These are phyloP conservation scores for Hypoxylon sp. DNA, from an alignment of 2,329 filamentous ascomycete species.

Conservation along the genomic window DNA sequence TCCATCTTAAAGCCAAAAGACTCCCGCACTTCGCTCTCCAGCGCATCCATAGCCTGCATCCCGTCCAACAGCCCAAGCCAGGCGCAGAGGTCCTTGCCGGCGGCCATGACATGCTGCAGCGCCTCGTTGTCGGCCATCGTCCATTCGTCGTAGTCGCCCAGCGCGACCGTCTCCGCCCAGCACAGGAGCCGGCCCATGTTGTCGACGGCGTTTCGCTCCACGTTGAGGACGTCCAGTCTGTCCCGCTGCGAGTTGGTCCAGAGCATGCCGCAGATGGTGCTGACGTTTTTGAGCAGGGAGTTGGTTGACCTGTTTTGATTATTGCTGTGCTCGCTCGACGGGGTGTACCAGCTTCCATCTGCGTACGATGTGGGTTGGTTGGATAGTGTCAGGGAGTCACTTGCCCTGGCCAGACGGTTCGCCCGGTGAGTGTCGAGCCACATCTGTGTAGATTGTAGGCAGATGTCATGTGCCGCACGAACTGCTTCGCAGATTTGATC, in stretches of 20 bases:
- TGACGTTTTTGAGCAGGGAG: slow-evolving; percentile 45
- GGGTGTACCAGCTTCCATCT: background rate
- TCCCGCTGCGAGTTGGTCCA: slow-evolving; percentile 46
- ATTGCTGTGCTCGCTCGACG: background rate
- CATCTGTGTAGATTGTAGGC: slow-evolving; percentile 33
- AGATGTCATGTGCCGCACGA: slow-evolving; percentile 30
- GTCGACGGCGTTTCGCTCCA: slow-evolving; percentile 43
- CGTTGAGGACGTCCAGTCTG: slow-evolving; percentile 42
- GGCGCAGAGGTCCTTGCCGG: slow-evolving; percentile 39
- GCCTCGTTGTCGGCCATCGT: slow-evolving; percentile 11
- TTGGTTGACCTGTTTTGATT: slow-evolving; percentile 18
- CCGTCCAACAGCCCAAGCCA: slow-evolving; percentile 39
- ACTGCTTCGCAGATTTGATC: slow-evolving; percentile 19
- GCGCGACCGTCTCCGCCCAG: slow-evolving; percentile 45
- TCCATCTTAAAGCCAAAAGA: background rate
- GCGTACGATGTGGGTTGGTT: background rate
- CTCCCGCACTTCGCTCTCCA: slow-evolving; percentile 15
- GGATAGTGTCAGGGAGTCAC: background rate
- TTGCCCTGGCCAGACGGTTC: slow-evolving; percentile 30
- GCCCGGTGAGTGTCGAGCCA: slow-evolving; percentile 33
- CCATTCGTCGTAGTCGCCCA: slow-evolving; percentile 38
- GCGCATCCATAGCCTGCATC: slow-evolving; percentile 21
- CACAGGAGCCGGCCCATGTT: slow-evolving; percentile 44
- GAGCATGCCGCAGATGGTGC: slow-evolving; percentile 44
- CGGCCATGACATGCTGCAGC: slow-evolving; percentile 28